These are phyloP conservation scores for Botrytis elliptica DNA, from an alignment of 2,329 filamentous ascomycete genomes.

Conservation along the genomic window DNA sequence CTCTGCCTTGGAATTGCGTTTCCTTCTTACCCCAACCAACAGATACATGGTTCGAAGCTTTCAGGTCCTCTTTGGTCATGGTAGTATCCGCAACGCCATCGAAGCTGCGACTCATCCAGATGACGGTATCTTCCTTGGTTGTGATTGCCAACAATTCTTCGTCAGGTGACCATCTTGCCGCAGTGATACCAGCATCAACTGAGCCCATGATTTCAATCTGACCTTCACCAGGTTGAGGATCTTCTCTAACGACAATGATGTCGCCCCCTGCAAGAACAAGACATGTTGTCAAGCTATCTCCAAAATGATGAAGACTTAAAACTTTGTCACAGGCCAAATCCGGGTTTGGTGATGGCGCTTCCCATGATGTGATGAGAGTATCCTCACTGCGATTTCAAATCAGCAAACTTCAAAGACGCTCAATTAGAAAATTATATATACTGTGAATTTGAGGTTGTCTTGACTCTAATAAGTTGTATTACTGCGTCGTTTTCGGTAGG, in stretches of 20 bases:
- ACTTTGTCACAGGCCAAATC: conserved; percentile 74
- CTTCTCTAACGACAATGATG: conserved; percentile 80
- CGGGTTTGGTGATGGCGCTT: conserved; percentile 77
- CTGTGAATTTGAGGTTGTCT: conserved; percentile 44
- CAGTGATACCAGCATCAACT: conserved; percentile 86
- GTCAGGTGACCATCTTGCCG: conserved; percentile 91
- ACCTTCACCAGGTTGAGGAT: conserved; percentile 63
- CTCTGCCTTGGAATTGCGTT: conserved; percentile 93
- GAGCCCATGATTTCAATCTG: conserved; percentile 94
- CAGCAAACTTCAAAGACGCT: conserved; percentile 32
- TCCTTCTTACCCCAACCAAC: conserved; percentile 98
- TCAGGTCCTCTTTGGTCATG: conserved; percentile 74
- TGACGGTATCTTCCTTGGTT: conserved; percentile 73
- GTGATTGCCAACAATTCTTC: conserved; percentile 85
- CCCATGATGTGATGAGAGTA: conserved; percentile 73
- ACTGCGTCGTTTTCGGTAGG: conserved; percentile 67
- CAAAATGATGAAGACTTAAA: conserved; percentile 79
- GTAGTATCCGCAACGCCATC: conserved; percentile 76
- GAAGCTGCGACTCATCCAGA: conserved; percentile 92
- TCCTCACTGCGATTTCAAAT: conserved; percentile 39
- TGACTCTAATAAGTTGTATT: conserved; percentile 67
- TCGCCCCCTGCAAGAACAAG: conserved; percentile 87
- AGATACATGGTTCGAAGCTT: conserved; percentile 88
- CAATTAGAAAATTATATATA: conserved; percentile 24
- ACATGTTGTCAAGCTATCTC: conserved; percentile 74